phyloP scores from a whole-genome alignment of 495 filamentous ascomycete genomes.

The Talaromyces proteolyticus region DNA sequence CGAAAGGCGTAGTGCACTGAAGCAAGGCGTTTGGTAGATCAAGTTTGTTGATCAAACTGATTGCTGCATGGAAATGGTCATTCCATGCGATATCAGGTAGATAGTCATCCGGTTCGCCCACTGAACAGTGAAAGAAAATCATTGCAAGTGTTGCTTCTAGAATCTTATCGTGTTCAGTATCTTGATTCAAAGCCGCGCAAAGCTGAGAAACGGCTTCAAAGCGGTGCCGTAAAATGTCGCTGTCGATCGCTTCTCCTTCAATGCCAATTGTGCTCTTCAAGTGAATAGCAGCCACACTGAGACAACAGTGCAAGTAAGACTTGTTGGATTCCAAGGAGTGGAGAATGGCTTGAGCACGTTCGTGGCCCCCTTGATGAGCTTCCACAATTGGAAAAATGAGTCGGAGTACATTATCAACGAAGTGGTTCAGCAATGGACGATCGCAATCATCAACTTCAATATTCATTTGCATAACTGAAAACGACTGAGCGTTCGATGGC shows the following conservation, averaged over 20 bases:
- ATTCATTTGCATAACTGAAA: constrained; percentile 51
- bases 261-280: constrained; percentile 70
- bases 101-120: constrained; percentile 76
- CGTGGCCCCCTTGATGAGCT: constrained; percentile 74
- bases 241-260: constrained; percentile 71
- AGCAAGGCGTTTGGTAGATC: constrained; percentile 67
- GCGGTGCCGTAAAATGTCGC: constrained; percentile 90
- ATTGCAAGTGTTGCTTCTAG: constrained; percentile 92
- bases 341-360: constrained; percentile 73
- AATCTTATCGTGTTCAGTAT: constrained; percentile 79
- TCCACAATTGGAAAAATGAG: constrained; percentile 90
- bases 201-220: constrained; percentile 82
- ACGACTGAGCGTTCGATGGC: constrained; percentile 14
- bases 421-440: constrained; percentile 82
- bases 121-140: constrained; percentile 96
- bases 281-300: constrained; percentile 94
- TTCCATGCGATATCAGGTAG: constrained; percentile 95
- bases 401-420: constrained; percentile 79
- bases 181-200: constrained; percentile 73
- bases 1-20: constrained; percentile 42
- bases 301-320: constrained; percentile 89
- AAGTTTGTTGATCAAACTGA: constrained; percentile 74
- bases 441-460: constrained; percentile 90
- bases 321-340: constrained; percentile 84
- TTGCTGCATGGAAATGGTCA: constrained; percentile 90